phyloP scores from a whole-genome alignment of 805 yeast species.

The Priceomyces fermenticarens region DNA sequence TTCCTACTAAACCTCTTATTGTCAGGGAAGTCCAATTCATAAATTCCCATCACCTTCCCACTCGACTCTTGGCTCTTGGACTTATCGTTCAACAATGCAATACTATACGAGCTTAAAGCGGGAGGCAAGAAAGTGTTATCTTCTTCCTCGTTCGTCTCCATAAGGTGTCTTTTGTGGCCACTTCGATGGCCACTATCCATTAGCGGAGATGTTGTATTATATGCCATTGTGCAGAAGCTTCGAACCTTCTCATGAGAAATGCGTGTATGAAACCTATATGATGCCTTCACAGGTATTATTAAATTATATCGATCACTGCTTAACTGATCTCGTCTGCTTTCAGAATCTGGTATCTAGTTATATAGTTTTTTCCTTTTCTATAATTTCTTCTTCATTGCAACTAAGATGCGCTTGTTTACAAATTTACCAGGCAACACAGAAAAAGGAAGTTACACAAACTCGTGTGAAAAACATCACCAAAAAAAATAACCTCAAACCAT shows the following conservation, averaged over 20 bases:
- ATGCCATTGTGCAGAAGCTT: conserved; percentile 11
- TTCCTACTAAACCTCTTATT: conserved; percentile 11
- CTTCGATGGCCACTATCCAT: conserved; percentile 1
- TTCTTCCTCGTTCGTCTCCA: conserved; percentile 26
- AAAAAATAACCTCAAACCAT: too few relatives aligned
- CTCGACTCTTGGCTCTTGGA: conserved; percentile 6
- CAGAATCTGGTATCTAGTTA: too few relatives aligned
- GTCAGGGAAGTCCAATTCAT: conserved; percentile 31
- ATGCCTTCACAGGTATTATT: too few relatives aligned
- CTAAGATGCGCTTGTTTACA: conserved; percentile 4
- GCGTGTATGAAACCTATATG: not conserved
- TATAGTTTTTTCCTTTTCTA: too few relatives aligned
- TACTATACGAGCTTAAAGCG: conserved; percentile 55
- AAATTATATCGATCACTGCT: too few relatives aligned
- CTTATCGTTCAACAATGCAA: conserved; percentile 46
- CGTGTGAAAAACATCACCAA: too few relatives aligned
- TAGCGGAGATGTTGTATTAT: conserved; percentile 10
- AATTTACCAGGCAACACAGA: not conserved
- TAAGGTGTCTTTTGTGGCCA: conserved; percentile 11
- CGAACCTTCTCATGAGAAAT: not conserved
- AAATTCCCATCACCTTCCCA: conserved; percentile 24
- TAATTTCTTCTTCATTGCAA: not conserved
- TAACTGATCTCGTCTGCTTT: too few relatives aligned
- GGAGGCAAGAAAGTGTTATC: conserved; percentile 59
- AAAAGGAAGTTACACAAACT: not conserved